Evolutionary conservation across 1,139 yeast genomes (phyloP), one percentile per base, ranked within the genome.

Genomic region (Dujonia santamariae): DNA sequence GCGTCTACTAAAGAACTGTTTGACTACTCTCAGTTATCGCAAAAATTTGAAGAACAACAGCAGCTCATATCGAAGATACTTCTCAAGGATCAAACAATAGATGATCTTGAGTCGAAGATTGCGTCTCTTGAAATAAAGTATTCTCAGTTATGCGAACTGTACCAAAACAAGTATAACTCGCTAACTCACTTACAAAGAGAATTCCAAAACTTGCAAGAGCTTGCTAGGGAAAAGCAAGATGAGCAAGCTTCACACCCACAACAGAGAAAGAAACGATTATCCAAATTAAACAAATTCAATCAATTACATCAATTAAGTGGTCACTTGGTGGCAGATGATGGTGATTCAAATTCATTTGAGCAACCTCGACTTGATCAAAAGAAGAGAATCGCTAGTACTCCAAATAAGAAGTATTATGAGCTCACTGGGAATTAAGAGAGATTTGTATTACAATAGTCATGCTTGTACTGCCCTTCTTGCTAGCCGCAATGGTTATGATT

Each of bases 351-450:
- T n/a, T n/a, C n/a, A n/a, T n/a, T n/a, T n/a, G n/a, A n/a, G 9
- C 21, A 19, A 18, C 12, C 30, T 4, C 5, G n/a, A n/a, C n/a
- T n/a, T n/a, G n/a, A n/a, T n/a, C n/a, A n/a, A 9, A 18, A 32
- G 15, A 63, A 59, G 34, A 49, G 71, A 39, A 49, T 63, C 1
- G 59, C 58, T 8, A 64, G 69, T 43, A 58, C 64, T 0, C 67
- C 67, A 7, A 24, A 31, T 23, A 25, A 25, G 23, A 8, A 17
- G 15, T 27, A 17, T 27, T n/a, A n/a, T n/a, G n/a, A n/a, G n/a
- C n/a, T n/a, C n/a, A n/a, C n/a, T n/a, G n/a, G n/a, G n/a, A n/a
- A n/a, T n/a, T n/a, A n/a, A n/a, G n/a, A n/a, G n/a, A n/a, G n/a
- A n/a, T n/a, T n/a, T n/a, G n/a, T n/a, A n/a, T n/a, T n/a, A n/a